These are phyloP conservation scores for Thermochaetoides thermophila DNA, from an alignment of 495 filamentous ascomycete genomes.

Conservation along the genomic window DNA sequence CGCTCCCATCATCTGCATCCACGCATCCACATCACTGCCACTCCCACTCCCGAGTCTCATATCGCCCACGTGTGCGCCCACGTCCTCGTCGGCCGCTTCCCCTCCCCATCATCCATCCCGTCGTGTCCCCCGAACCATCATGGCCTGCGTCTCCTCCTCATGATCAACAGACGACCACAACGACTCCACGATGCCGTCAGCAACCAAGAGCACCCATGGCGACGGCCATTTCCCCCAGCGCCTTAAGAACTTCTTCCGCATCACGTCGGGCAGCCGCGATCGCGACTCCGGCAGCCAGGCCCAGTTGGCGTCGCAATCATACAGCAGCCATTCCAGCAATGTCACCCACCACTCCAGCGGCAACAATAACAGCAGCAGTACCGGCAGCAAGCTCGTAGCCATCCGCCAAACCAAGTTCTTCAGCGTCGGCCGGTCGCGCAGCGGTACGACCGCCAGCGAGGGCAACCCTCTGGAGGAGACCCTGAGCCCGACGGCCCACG, in stretches of 20 bases:
- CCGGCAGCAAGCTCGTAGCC: constrained; percentile 46
- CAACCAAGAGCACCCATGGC: constrained; percentile 27
- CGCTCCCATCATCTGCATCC: too few relatives aligned
- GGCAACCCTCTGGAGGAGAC: constrained; percentile 78
- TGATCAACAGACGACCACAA: constrained; percentile 11
- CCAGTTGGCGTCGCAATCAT: constrained; percentile 12
- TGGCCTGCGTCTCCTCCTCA: constrained; percentile 16
- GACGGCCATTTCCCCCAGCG: constrained; percentile 64
- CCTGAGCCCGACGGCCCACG: constrained; percentile 82
- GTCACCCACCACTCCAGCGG: constrained; percentile 6
- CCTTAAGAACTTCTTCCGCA: constrained; percentile 96
- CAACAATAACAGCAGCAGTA: constrained; percentile 19
- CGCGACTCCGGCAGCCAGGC: constrained; percentile 23
- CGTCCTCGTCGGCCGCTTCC: too few relatives aligned
- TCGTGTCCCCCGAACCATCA: constrained; percentile 12
- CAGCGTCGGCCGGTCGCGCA: constrained; percentile 59
- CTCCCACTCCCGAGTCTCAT: too few relatives aligned
- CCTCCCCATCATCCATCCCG: too few relatives aligned
- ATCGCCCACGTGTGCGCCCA: too few relatives aligned
- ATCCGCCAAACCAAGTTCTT: constrained; percentile 78
- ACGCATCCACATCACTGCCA: too few relatives aligned
- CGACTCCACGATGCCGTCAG: constrained; percentile 22
- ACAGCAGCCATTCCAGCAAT: constrained; percentile 4
- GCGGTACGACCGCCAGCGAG: constrained; percentile 84
- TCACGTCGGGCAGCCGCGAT: constrained; percentile 43